phyloP scores from a whole-genome alignment of 768 basidiomycete species.

The Tubosaeta sp. region DNA sequence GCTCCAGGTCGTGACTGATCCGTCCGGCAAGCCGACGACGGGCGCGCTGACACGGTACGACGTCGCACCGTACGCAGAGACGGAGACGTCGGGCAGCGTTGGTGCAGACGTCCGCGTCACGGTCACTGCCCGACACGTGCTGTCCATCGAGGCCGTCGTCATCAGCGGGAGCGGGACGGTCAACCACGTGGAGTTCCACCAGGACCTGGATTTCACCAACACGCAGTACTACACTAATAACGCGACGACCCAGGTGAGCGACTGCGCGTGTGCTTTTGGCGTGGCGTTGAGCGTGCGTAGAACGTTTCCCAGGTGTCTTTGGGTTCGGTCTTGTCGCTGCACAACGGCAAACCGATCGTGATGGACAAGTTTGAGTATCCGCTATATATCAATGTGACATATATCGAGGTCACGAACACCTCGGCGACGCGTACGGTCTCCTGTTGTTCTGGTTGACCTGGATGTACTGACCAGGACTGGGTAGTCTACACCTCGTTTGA shows the following conservation, averaged over 20 bases:
- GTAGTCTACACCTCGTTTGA: conserved; percentile 54
- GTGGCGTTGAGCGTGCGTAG: conserved; percentile 24
- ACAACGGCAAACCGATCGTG: conserved; percentile 41
- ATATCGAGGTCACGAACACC: conserved; percentile 29
- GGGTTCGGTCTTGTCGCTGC: conserved; percentile 45
- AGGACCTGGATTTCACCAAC: conserved; percentile 58
- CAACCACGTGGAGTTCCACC: conserved; percentile 57
- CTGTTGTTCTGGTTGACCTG: not conserved
- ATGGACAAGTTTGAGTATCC: conserved; percentile 55
- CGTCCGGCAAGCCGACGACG: conserved; percentile 59
- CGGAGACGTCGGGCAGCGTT: conserved; percentile 43
- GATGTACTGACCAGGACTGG: not conserved
- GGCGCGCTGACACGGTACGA: conserved; percentile 61
- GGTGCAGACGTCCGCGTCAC: conserved; percentile 55
- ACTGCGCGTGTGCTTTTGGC: not conserved
- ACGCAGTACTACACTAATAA: conserved; percentile 56
- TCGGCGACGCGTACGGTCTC: conserved; percentile 14
- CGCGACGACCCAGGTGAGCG: conserved; percentile 36
- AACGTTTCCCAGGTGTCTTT: conserved; percentile 47
- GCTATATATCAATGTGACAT: conserved; percentile 39
- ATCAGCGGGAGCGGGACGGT: conserved; percentile 55
- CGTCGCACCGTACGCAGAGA: conserved; percentile 52
- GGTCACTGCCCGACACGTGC: conserved; percentile 51
- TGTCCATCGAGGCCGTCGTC: conserved; percentile 61
- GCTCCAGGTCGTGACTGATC: conserved; percentile 65